Conservation (phyloP, 208 protist species). For the Leptomonas seymouri region DNA sequence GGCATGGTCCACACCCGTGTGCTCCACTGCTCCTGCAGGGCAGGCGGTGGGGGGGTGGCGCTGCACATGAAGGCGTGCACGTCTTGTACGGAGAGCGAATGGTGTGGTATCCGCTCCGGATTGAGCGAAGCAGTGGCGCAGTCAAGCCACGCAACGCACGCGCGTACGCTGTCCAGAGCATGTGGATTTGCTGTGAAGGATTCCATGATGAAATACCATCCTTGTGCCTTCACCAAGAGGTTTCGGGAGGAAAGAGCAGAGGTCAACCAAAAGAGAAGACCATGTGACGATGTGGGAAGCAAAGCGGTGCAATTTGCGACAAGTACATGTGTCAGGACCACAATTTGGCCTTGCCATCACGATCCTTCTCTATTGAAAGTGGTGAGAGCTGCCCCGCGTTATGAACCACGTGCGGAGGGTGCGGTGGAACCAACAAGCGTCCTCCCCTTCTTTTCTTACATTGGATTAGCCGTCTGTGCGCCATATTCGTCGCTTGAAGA, state of each 20-base stretch:
- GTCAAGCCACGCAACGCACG: slow-evolving; percentile 39
- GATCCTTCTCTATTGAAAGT: no score
- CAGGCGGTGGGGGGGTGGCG: slow-evolving; percentile 39
- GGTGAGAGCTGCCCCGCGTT: no score
- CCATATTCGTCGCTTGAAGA: no score
- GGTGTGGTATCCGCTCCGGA: slow-evolving; percentile 18
- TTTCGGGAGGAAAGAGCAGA: background rate
- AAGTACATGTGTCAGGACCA: no score
- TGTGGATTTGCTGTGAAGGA: background rate
- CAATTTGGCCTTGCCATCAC: no score
- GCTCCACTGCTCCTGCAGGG: slow-evolving; percentile 57
- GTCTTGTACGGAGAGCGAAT: slow-evolving; percentile 24
- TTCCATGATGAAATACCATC: background rate
- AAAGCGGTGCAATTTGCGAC: background rate
- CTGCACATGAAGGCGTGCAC: slow-evolving; percentile 37
- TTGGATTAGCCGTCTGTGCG: no score
- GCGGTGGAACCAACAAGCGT: background rate
- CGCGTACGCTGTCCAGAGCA: slow-evolving; percentile 1
- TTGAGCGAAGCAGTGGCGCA: slow-evolving; percentile 36
- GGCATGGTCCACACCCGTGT: slow-evolving; percentile 53
- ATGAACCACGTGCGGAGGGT: background rate
- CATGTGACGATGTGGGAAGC: background rate
- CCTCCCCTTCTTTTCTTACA: background rate
- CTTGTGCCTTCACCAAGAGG: background rate
- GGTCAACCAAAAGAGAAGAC: background rate